Evolutionary conservation across 1,284 basidiomycete species (phyloP).

Genomic region (Lignosus rhinocerotis): DNA sequence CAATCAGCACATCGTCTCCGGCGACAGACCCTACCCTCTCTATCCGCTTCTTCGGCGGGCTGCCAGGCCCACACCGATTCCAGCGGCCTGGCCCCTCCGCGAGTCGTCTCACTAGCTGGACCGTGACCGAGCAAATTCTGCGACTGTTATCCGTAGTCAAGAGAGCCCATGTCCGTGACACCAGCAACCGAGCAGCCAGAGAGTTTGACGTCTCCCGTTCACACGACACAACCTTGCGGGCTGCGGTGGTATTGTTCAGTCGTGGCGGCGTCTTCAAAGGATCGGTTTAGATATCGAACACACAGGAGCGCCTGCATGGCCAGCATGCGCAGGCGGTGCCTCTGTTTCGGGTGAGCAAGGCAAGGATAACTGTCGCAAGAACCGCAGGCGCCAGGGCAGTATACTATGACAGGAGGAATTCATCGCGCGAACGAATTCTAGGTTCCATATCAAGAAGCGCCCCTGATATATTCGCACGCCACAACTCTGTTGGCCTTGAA

Average conservation of each 20-base stretch:
- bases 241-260: neutral
- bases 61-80: slow-evolving; percentile 11
- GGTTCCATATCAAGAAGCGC: neutral
- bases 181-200: neutral
- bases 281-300: too few relatives aligned
- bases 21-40: neutral
- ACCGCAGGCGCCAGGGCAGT: slow-evolving; percentile 3
- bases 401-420: slow-evolving; percentile 20
- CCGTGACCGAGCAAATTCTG: too few relatives aligned
- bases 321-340: neutral
- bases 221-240: neutral
- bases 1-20: too few relatives aligned
- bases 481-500: slow-evolving; percentile 6
- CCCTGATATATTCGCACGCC: slow-evolving; percentile 20
- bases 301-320: neutral
- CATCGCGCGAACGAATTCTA: slow-evolving; percentile 9
- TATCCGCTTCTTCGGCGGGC: slow-evolving; percentile 5
- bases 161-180: neutral
- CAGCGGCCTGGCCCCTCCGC: slow-evolving; percentile 18
- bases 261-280: neutral
- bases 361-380: slow-evolving; percentile 8
- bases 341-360: slow-evolving; percentile 13
- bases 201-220: neutral
- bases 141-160: neutral
- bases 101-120: too few relatives aligned